Evolutionary conservation across 306 rosid species (phyloP), one percentile per base, ranked within the genome.

Genomic region (Acacia melanoxylon): DNA sequence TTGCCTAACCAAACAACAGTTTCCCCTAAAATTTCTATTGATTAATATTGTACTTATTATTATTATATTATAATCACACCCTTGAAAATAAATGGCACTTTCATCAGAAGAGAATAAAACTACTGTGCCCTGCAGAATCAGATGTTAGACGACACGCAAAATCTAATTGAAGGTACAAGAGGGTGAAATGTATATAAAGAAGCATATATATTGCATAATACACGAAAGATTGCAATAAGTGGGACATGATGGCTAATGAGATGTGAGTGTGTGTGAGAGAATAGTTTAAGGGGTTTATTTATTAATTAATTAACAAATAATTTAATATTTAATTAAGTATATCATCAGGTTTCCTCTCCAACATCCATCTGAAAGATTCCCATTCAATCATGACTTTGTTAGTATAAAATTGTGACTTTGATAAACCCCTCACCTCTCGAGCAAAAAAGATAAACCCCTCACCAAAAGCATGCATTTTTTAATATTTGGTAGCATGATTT

Each of bases 101-200:
- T 87, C 78, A 85, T 42, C 29, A 79, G 40, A 81, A 79, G 76
- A 84, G 86, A 85, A 86, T 86, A 85, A 72, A 62, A 63, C 77
- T 58, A 51, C 22, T 24, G 59, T 72, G 85, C 45, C 89, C 92
- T 85, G 80, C 90, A 89, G 79, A 83, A 91, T 86, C 85, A 86
- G 70, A 74, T 67, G 68, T 61, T 74, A 84, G 83, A 85, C 81
- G 87, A 76, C 78, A 86, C 78, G 84, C 78, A 85, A 86, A 62
- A 86, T 86, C 78, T 80, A 84, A 75, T 63, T 85, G 86, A 85
- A 85, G 88, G 86, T 83, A 84, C 89, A 85, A 41, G 75, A 73
- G 35, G 66, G 73, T 37, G 68, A 85, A 82, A 25, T 62, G 22
- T 62, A 25, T 27, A 58, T 11, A n/a, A 20, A 71, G 19, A 49